Percentiles rank a stretch among this genome's conserved stretches.
Conservation (phyloP, 441 rosid species). For the California macrophylla region DNA sequence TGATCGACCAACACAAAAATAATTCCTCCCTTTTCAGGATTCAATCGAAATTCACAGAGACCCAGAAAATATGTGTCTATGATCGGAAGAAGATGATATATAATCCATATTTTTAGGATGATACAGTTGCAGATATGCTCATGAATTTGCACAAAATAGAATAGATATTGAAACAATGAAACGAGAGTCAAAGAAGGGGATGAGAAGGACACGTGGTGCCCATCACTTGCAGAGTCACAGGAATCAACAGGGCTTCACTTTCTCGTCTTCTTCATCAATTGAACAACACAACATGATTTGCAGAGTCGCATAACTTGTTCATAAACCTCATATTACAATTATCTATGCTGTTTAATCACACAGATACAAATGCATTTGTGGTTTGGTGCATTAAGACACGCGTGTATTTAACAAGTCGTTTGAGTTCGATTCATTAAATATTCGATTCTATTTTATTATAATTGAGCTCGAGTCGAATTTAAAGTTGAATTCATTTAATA, state of each 20-base stretch:
- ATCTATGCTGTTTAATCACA: no score
- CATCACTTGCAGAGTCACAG: background rate
- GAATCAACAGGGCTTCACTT: background rate
- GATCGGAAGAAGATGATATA: background rate
- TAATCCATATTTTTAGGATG: background rate
- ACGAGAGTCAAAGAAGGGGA: background rate
- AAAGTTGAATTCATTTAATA: no score
- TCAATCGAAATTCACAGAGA: background rate
- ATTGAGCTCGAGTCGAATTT: no score
- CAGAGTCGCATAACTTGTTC: background rate
- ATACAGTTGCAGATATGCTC: background rate
- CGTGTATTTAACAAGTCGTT: no score
- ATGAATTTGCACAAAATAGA: background rate
- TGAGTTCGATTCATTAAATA: no score
- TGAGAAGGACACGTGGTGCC: background rate
- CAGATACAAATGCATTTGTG: no score
- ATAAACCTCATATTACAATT: no score
- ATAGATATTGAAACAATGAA: background rate
- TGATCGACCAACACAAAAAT: conserved; percentile 9
- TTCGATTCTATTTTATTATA: no score
- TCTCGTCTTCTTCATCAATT: background rate
- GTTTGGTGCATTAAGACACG: no score
- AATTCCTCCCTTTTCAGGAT: background rate
- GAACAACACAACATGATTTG: background rate
- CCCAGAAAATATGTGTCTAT: background rate